Base-by-base conservation (phyloP, 257 asterid species). In the Cynanchum wilfordii region DNA sequence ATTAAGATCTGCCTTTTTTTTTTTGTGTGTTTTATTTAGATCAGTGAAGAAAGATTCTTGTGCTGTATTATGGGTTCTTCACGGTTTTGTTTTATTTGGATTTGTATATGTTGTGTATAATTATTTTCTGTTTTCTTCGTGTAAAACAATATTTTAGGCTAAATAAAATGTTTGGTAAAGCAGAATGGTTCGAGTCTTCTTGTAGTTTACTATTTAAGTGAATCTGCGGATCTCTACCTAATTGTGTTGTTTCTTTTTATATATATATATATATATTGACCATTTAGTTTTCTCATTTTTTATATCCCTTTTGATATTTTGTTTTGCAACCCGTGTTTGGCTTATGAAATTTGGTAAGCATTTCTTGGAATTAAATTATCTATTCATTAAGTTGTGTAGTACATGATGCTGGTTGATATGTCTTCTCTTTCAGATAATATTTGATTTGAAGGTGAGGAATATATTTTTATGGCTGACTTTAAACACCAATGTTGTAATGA, bases 1-100 rank as follows among this genome's bases (percentile, higher is more conserved):
- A 19, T 66, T 74, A 81, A 79, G 90, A 89, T 88, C 85, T 76
- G 88, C 76, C 3, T 12, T 80, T 70, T 77, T 24, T 79, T n/a
- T 17, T 62, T 1, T 63, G 11, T 47, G 70, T 62, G 68, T 2
- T 70, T 58, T 50, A 3, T 17, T 30, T 73, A 51, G 78, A 79
- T 74, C 69, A 65, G 17, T 69, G 13, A 15, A 62, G 64, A 76
- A n/a, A 60, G 80, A 47, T 84, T 44, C 16, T 52, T 74, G 56
- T 12, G 67, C 49, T 60, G 70, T 74, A 51, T 29, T 68, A 12
- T 12, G 56, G 51, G 49, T 42, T 71, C 56, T 49, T 58, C 5
- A 2, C 42, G 45, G 29, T 1, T 40, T 25, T 67, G 15, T 56
- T 33, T 29, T 52, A 52, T 54, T 19, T 22, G 10, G 2, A 4